Evolutionary conservation across 148 eudicot species (phyloP), one percentile per base, ranked within the genome.

Genomic region (Arbutus unedo): DNA sequence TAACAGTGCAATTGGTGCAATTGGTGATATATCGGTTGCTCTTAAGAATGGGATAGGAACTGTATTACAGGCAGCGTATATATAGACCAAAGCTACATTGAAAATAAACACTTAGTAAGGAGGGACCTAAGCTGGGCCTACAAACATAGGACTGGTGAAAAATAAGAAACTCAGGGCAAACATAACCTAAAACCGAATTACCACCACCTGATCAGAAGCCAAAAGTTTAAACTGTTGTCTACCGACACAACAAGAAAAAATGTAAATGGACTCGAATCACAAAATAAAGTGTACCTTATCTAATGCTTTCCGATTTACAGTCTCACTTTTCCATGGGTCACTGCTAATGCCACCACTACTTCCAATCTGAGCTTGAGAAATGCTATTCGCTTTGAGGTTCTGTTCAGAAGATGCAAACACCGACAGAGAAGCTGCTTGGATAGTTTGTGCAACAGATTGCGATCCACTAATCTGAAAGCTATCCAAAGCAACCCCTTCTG

Each of bases 1-100:
- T 83, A 96, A 86, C 71, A 94, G 93, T 59, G 99, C 99, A 76
- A 96, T n/a, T n/a, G n/a, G n/a, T n/a, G n/a, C n/a, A n/a, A 96
- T 96, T 13, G 99, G 99, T 62, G 98, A 96, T 88, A 96, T 96
- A 79, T 96, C 99, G 60, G 98, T 96, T 79, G 99, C 99, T 91
- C 90, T 93, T 84, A 96, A 78, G 83, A 96, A 96, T 82, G 99
- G 98, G 75, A 96, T 94, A 31, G 99, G 99, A 74, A 96, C 99
- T 49, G 99, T 96, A 83, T 96, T 96, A 77, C 99, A 98, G 85
- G 98, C 99, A 11, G 98, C 95, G 79, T 96, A 80, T 96, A 96
- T 84, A 94, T 96, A 71, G 99, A 94, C 96, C 95, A 93, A 79
- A 96, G 94, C 99, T 96, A 84, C 90, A 88, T 79, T 16, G 48